A percentile compares a stretch with the other conserved stretches of the same genome.
phyloP scores from a whole-genome alignment of 2,329 filamentous ascomycete species.

The Scedosporium aurantiacum region DNA sequence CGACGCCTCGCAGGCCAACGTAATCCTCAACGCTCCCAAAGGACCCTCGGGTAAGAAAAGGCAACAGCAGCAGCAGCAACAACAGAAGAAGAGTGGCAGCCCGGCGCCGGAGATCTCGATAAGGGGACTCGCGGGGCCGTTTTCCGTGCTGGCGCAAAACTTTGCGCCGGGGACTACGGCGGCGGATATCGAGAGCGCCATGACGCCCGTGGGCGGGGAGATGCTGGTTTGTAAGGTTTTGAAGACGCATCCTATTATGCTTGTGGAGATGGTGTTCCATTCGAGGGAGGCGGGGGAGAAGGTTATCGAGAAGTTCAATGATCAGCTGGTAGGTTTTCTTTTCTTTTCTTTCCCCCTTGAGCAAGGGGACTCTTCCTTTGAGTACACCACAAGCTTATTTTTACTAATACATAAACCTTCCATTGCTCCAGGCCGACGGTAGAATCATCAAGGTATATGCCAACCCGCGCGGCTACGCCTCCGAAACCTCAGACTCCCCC shows the following conservation, averaged over 20 bases:
- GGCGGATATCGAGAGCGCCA: conserved; percentile 71
- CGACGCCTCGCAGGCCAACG: conserved; percentile 27
- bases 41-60: background rate
- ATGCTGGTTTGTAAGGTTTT: conserved; percentile 57
- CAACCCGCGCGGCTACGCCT: conserved; percentile 39
- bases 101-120: conserved; percentile 51
- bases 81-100: conserved; percentile 14
- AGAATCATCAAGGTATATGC: conserved; percentile 62
- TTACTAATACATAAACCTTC: background rate
- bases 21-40: conserved; percentile 12
- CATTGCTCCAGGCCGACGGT: conserved; percentile 54
- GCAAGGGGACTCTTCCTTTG: background rate
- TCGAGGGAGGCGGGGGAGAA: conserved; percentile 62
- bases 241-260: conserved; percentile 57
- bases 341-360: background rate
- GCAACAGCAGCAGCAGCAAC: conserved; percentile 8
- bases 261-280: conserved; percentile 67
- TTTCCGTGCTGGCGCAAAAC: conserved; percentile 65
- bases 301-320: conserved; percentile 66
- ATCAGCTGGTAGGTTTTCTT: conserved; percentile 52
- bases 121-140: conserved; percentile 61
- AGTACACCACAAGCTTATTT: background rate
- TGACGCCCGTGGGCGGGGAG: conserved; percentile 63
- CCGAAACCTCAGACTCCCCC: conserved; percentile 14
- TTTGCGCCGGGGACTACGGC: conserved; percentile 73